Evolutionary conservation across 768 basidiomycete genomes (phyloP), one percentile per base, ranked within the genome.

Genomic region (Tephrocybe sp.): DNA sequence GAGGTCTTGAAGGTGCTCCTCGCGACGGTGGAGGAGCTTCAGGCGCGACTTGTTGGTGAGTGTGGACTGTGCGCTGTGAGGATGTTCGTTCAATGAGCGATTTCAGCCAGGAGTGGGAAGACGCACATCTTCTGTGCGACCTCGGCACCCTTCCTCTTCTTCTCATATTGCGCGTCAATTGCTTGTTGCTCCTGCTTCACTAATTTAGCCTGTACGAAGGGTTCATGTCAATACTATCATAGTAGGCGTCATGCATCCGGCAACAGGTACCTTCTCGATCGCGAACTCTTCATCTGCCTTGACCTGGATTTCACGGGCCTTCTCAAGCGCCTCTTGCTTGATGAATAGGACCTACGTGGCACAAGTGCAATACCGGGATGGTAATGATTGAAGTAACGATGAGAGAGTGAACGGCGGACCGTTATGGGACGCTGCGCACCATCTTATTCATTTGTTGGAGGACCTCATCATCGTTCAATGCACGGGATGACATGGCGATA

Each of bases 211-310:
- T 98, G 63, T 8, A 18, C 10, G 38, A 25, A 24, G 23, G 14
- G 18, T 33, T 18, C 15, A 41, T 17, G 6, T 32, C 23, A 23
- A 37, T 38, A 25, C 6, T 11, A 48, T 44, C 48, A 18, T 11
- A 44, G 15, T 7, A 20, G 15, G 7, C 14, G n/a, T 18, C 39
- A 21, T 33, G 50, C 24, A 48, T 18, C 34, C 33, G 21, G 12
- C 4, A 6, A 1, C 25, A 17, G 24, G 10, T 33, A 86, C 95
- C 83, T 99, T 99, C 69, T 99, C 97, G 59, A 99, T 98, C 17
- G 96, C 90, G 65, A 98, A 98, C 73, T 99, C 96, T 68, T 98
- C 95, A 56, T 99, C 94, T 0, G 97, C 96, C 70, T 99, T 99
- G 54, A 98, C 93, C 57, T 81, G 87, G 55, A 99, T 94, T 73